phyloP scores from a whole-genome alignment of 169 alveolate genomes.

The Plasmodium yoelii region DNA sequence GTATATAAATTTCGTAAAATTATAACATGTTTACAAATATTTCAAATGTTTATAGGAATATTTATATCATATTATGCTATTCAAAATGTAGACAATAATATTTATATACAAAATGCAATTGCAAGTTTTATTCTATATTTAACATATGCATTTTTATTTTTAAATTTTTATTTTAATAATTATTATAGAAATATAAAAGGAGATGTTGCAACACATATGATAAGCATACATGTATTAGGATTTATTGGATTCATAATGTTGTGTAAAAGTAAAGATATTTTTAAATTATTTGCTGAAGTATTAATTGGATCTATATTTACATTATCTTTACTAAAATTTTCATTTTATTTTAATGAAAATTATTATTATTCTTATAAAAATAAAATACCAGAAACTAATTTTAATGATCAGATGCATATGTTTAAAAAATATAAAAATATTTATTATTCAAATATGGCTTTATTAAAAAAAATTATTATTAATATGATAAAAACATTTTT shows the following conservation, averaged over 20 bases:
- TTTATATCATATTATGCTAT: constrained; percentile 58
- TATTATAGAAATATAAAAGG: constrained; percentile 62
- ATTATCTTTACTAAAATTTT: constrained; percentile 36
- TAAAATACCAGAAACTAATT: constrained; percentile 20
- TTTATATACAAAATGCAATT: constrained; percentile 47
- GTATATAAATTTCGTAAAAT: constrained; percentile 24
- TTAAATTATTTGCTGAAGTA: constrained; percentile 38
- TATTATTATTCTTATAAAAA: constrained; percentile 25
- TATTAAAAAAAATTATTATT: constrained; percentile 42
- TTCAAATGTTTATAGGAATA: constrained; percentile 71
- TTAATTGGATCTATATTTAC: constrained; percentile 43
- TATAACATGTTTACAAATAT: constrained; percentile 50
- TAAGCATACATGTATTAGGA: constrained; percentile 51
- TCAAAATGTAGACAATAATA: constrained; percentile 30
- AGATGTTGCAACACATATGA: constrained; percentile 42
- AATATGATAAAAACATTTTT: constrained; percentile 47
- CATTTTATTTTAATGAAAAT: constrained; percentile 39
- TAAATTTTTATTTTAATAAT: constrained; percentile 63
- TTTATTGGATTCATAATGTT: constrained; percentile 57
- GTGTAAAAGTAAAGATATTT: constrained; percentile 59
- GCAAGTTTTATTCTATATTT: constrained; percentile 46
- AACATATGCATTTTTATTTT: constrained; percentile 59
- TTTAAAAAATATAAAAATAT: constrained; percentile 24
- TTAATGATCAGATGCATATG: constrained; percentile 14
- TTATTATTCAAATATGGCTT: constrained; percentile 56